A percentile compares a stretch with the other conserved stretches of the same genome.
Conservation (phyloP, 805 yeast species). For the Maudiozyma barnettii region DNA sequence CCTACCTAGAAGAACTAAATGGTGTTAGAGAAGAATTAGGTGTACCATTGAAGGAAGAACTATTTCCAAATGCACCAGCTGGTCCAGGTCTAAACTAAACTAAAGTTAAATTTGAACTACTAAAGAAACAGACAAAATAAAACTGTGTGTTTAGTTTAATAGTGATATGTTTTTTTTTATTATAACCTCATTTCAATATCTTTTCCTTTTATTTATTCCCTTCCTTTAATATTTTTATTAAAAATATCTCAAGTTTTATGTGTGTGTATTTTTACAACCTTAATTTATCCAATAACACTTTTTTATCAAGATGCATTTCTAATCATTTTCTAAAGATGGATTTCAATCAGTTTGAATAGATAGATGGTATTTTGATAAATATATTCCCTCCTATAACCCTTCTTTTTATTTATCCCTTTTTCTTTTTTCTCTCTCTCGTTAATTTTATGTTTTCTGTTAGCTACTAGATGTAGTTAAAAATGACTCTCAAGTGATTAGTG, state of each 20-base stretch:
- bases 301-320: too few species aligned
- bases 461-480: too few species aligned
- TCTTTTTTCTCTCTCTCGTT: not conserved
- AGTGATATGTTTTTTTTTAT: not conserved
- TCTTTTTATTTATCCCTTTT: not conserved
- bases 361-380: too few species aligned
- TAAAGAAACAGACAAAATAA: not conserved
- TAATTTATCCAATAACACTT: too few species aligned
- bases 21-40: conserved; percentile 88
- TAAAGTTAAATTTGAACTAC: too few species aligned
- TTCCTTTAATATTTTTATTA: not conserved
- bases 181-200: not conserved
- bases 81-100: conserved; percentile 1
- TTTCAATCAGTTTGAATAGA: too few species aligned
- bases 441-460: too few species aligned
- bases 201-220: not conserved
- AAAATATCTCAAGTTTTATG: conserved; percentile 5
- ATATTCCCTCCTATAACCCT: not conserved
- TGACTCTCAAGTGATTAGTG: too few species aligned
- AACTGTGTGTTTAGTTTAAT: not conserved
- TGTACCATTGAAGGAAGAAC: conserved; percentile 83
- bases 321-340: too few species aligned
- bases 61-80: conserved; percentile 39
- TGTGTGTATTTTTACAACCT: not conserved
- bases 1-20: conserved; percentile 90